Evolutionary conservation across 2,329 filamentous ascomycete genomes (phyloP).

Genomic region (Clonostachys rosea): DNA sequence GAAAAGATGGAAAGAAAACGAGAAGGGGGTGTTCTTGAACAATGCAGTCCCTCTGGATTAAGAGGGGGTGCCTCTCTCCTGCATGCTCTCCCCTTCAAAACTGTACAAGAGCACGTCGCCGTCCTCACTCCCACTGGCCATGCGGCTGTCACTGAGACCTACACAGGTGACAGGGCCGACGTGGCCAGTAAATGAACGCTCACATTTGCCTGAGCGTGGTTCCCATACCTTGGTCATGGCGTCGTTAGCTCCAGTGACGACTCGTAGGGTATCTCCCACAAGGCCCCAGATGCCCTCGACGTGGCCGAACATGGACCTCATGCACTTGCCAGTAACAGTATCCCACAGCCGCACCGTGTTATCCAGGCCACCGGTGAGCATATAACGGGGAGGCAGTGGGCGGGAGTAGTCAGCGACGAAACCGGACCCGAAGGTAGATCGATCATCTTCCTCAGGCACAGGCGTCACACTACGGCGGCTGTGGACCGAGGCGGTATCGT

Average conservation of each 20-base stretch:
- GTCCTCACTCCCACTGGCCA: conserved; percentile 92
- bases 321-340: conserved; percentile 71
- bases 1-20: not conserved
- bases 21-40: not conserved
- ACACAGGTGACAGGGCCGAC: conserved; percentile 90
- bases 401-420: conserved; percentile 60
- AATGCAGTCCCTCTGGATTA: conserved; percentile 15
- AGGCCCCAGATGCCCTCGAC: conserved; percentile 95
- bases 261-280: conserved; percentile 79
- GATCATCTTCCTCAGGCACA: conserved; percentile 31
- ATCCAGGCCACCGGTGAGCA: conserved; percentile 89
- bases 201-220: conserved; percentile 83
- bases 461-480: conserved; percentile 42
- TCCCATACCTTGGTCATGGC: conserved; percentile 95
- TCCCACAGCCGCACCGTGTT: conserved; percentile 93
- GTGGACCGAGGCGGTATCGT: conserved; percentile 48
- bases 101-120: conserved; percentile 84
- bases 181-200: conserved; percentile 88
- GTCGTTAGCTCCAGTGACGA: conserved; percentile 88
- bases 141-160: conserved; percentile 80
- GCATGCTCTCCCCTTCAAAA: conserved; percentile 53
- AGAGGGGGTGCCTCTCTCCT: conserved; percentile 46
- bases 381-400: conserved; percentile 78
- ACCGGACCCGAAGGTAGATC: conserved; percentile 52
- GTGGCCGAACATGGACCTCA: conserved; percentile 94